Conservation (phyloP, 345 rosid genomes). For the Eucalyptus regnans region DNA sequence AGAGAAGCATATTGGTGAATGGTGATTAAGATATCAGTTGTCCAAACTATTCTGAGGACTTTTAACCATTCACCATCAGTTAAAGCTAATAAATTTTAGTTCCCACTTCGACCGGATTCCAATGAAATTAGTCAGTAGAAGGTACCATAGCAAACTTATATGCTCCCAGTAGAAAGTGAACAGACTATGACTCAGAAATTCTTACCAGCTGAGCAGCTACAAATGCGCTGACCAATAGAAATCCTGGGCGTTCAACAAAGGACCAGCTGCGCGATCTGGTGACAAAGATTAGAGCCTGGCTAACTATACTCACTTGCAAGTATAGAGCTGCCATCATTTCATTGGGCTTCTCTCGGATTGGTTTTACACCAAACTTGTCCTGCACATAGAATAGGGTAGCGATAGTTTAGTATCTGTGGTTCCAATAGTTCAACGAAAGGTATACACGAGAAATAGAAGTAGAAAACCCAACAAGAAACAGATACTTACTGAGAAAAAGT, state of each 20-base stretch:
- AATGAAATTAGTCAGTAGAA: background rate
- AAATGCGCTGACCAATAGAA: constrained; percentile 50
- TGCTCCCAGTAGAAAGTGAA: background rate
- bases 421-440: background rate
- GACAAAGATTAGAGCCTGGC: constrained; percentile 87
- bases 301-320: constrained; percentile 80
- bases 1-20: background rate
- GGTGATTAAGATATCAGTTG: background rate
- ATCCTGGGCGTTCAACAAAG: constrained; percentile 64
- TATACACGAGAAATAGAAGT: background rate
- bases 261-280: constrained; percentile 94
- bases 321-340: constrained; percentile 80
- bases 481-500: constrained; percentile 57
- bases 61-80: background rate
- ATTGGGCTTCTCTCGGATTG: constrained; percentile 3
- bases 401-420: background rate
- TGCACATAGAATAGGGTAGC: constrained; percentile 2
- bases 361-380: constrained; percentile 50
- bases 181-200: background rate
- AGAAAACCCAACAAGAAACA: background rate
- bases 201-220: constrained; percentile 69
- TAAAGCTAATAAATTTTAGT: background rate
- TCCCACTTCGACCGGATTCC: background rate
- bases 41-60: background rate
- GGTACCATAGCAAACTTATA: background rate